Percentiles rank a stretch among this genome's conserved stretches.
Evolutionary conservation across 345 rosid species (phyloP).

Genomic region (Xanthoceras sorbifolium): DNA sequence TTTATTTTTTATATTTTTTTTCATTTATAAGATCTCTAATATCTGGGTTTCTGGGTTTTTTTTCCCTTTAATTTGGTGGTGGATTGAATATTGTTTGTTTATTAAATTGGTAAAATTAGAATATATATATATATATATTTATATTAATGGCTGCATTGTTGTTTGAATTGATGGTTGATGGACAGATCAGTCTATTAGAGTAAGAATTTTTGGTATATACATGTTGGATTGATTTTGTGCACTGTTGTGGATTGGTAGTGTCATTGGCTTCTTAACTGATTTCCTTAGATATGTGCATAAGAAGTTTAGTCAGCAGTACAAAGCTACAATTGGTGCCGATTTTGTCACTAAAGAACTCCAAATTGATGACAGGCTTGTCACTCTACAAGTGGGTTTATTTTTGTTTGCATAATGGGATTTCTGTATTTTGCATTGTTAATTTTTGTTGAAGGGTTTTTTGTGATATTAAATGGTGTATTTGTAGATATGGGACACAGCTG

Average conservation of each 20-base stretch:
- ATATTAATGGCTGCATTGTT: neutral
- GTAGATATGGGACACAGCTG: constrained; percentile 99
- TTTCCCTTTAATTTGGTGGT: neutral
- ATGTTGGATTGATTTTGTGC: neutral
- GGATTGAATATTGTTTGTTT: neutral
- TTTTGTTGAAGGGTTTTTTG: neutral
- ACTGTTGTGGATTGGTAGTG: neutral
- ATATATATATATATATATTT: too few relatives aligned
- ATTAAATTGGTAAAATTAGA: too few relatives aligned
- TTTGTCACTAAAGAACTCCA: constrained; percentile 97
- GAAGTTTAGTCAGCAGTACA: constrained; percentile 94
- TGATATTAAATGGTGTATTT: constrained; percentile 12
- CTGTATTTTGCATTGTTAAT: neutral
- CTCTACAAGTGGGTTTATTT: constrained; percentile 64
- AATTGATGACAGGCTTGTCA: constrained; percentile 90
- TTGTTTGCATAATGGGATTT: constrained; percentile 7
- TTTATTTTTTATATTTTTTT: neutral
- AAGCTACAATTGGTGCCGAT: constrained; percentile 98
- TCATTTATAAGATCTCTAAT: neutral
- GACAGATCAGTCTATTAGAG: neutral
- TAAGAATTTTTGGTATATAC: neutral
- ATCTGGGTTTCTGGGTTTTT: neutral
- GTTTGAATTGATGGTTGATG: neutral
- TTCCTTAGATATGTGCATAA: constrained; percentile 69
- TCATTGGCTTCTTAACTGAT: constrained; percentile 28